Percentiles rank a stretch among this genome's conserved stretches.
Evolutionary conservation across 192 early-diverging fungal genomes (phyloP).

Genomic region (Coemansia sp.): DNA sequence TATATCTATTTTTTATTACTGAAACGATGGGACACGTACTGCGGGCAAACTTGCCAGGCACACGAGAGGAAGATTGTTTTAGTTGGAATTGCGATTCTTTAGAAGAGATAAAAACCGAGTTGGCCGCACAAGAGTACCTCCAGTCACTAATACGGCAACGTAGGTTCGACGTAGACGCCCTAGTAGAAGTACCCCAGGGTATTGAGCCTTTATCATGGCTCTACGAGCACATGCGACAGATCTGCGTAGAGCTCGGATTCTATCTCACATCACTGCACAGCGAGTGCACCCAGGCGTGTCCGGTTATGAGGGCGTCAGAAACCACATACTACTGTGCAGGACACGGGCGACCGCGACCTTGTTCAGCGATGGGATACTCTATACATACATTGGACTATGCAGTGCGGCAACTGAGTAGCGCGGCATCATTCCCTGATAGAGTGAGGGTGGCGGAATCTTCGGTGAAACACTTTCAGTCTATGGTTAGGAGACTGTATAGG

Average conservation of each 20-base stretch:
- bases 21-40: not conserved
- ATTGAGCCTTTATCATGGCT: conserved; percentile 76
- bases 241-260: conserved; percentile 83
- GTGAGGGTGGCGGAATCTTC: conserved; percentile 52
- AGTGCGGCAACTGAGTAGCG: conserved; percentile 73
- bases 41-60: conserved; percentile 40
- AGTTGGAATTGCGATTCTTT: conserved; percentile 30
- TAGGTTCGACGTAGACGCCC: conserved; percentile 61
- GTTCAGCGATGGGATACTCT: conserved; percentile 89
- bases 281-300: conserved; percentile 84
- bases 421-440: conserved; percentile 59
- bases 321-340: conserved; percentile 93
- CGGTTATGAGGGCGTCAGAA: conserved; percentile 92
- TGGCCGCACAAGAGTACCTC: conserved; percentile 78
- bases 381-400: conserved; percentile 95
- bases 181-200: conserved; percentile 66
- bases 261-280: conserved; percentile 69
- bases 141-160: conserved; percentile 74
- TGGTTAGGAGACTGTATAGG: conserved; percentile 92
- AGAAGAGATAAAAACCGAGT: conserved; percentile 70
- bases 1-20: not conserved
- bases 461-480: conserved; percentile 84
- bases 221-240: conserved; percentile 89
- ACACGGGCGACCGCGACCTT: conserved; percentile 75
- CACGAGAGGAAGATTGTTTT: conserved; percentile 44